A percentile compares a stretch with the other conserved stretches of the same genome.
Evolutionary conservation across 169 alveolate species (phyloP).

Genomic region (Eimeria sp.): DNA sequence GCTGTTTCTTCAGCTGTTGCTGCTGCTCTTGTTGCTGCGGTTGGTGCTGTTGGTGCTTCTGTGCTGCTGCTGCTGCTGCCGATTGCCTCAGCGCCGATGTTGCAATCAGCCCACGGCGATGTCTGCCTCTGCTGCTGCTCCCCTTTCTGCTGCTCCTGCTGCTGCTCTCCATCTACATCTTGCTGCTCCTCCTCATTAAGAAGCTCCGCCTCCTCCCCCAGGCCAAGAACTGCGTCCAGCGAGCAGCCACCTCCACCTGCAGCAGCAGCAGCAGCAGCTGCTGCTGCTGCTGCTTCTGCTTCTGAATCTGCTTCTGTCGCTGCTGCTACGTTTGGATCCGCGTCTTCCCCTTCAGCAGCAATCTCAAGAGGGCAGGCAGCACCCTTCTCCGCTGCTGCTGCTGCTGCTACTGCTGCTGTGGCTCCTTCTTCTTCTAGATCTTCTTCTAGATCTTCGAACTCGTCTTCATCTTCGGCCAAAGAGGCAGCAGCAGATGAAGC

Average conservation of each 20-base stretch:
- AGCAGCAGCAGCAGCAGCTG: constrained; percentile 30
- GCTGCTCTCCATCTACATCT: neutral
- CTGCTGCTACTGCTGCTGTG: neutral
- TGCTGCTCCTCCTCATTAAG: neutral
- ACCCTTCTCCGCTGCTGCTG: neutral
- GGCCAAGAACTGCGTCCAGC: constrained; percentile 32
- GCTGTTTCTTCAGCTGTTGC: too few species aligned
- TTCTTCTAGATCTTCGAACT: neutral
- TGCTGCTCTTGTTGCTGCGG: neutral
- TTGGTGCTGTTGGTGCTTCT: constrained; percentile 13
- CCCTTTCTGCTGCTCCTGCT: neutral
- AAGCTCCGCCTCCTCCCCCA: neutral
- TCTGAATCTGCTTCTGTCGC: too few species aligned
- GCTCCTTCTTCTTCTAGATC: neutral
- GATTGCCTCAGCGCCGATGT: neutral
- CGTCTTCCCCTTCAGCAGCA: neutral
- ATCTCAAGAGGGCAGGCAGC: neutral
- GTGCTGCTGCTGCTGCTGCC: constrained; percentile 33
- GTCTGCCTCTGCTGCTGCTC: constrained; percentile 5
- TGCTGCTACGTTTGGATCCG: neutral
- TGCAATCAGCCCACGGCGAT: neutral
- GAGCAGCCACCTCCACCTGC: neutral
- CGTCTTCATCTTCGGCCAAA: neutral
- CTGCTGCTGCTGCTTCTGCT: neutral
- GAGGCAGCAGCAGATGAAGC: neutral